Evolutionary conservation across 2,329 filamentous ascomycete genomes (phyloP), one percentile per base, ranked within the genome.

Genomic region (Onygena corvina): DNA sequence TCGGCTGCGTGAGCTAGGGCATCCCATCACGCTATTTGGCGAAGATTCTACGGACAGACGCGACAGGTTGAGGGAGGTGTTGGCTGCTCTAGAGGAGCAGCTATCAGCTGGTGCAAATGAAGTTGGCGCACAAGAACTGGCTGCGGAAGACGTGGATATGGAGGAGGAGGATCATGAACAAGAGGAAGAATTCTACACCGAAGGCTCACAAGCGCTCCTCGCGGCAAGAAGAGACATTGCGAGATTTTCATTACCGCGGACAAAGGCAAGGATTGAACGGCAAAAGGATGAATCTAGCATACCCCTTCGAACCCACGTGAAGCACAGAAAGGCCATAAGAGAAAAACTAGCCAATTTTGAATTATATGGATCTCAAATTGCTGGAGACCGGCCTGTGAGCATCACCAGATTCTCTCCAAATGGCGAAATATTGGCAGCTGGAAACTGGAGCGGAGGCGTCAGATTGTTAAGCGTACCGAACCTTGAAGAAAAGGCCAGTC

Each of bases 131-230:
- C 81, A 82, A 56, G 71, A 76, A 62, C 61, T 71, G 16, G 68
- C 71, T 38, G 81, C 81, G 70, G 64, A 65, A 34, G 74, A 75
- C 59, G 76, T 64, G 12, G 61, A 60, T 5, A 68, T 65, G 14
- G 74, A 71, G 0, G 78, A 79, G 3, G 79, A 80, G 14, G 80
- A 78, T 45, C 81, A 75, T 2, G 86, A 89, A 48, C 80, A 83
- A 57, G 85, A 93, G 56, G 88, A 96, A 61, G 92, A 98, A 59
- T 98, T 95, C 66, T 98, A 95, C 64, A 94, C 90, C 0, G 77
- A 84, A 58, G 92, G 92, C 2, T 79, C 81, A 1, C 73, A 78
- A 3, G 81, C 82, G 34, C 72, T 98, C 20, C 69, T 94, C 3
- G 74, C 84, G 46, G 86, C 87, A 1, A 77, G 92, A 52, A 79